Percentiles rank a stretch among this genome's conserved stretches.
Evolutionary conservation across 2,329 filamentous ascomycete species (phyloP).

Genomic region (Aplosporella prunicola): DNA sequence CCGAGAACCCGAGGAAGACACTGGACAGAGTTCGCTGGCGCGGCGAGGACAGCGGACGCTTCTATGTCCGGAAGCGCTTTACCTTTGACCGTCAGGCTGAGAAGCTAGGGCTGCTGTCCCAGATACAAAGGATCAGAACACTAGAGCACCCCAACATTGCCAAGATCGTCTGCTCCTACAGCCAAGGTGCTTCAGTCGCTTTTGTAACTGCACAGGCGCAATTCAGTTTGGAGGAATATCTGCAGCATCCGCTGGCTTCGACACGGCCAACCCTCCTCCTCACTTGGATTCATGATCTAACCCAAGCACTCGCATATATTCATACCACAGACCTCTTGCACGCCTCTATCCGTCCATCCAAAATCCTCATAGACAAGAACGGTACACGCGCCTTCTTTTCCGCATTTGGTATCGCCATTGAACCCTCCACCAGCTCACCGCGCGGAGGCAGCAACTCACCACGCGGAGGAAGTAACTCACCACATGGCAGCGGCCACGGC

Average conservation of each 20-base stretch:
- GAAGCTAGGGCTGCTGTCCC: slow-evolving; percentile 26
- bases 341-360: slow-evolving; percentile 28
- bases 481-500: slow-evolving; percentile 15
- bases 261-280: slow-evolving; percentile 26
- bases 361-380: slow-evolving; percentile 26
- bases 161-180: slow-evolving; percentile 29
- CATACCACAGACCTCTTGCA: slow-evolving; percentile 27
- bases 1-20: slow-evolving; percentile 20
- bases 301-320: slow-evolving; percentile 29
- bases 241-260: slow-evolving; percentile 23
- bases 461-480: slow-evolving; percentile 13
- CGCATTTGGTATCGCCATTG: slow-evolving; percentile 25
- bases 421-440: slow-evolving; percentile 7
- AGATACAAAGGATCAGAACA: slow-evolving; percentile 29
- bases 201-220: slow-evolving; percentile 26
- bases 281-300: slow-evolving; percentile 33
- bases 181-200: slow-evolving; percentile 27
- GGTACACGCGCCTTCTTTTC: slow-evolving; percentile 25
- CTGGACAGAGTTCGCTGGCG: slow-evolving; percentile 27
- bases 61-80: slow-evolving; percentile 29
- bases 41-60: slow-evolving; percentile 24
- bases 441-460: slow-evolving; percentile 8
- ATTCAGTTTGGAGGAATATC: slow-evolving; percentile 29
- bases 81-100: slow-evolving; percentile 26
- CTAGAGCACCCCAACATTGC: slow-evolving; percentile 31